phyloP scores from a whole-genome alignment of 78 protist genomes.

The Cyanophora paradoxa region DNA sequence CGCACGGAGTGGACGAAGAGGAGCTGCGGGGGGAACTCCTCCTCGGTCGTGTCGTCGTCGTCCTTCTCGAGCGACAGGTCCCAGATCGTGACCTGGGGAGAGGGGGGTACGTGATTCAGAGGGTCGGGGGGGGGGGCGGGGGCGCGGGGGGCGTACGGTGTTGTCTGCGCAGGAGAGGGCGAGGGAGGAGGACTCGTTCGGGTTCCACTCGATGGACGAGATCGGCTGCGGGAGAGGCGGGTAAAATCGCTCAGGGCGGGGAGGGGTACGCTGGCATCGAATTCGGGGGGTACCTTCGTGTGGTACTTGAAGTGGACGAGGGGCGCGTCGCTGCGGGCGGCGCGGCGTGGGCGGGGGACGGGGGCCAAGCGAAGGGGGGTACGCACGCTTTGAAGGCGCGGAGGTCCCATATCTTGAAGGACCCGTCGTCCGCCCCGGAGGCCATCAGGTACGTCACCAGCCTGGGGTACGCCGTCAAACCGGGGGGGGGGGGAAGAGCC shows the following conservation, averaged over 20 bases:
- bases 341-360: neutral
- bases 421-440: constrained; percentile 91
- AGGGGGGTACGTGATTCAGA: neutral
- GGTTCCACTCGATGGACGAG: constrained; percentile 84
- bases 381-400: constrained; percentile 42
- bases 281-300: too few relatives aligned
- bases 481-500: neutral
- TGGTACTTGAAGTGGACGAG: constrained; percentile 63
- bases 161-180: constrained; percentile 70
- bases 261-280: too few relatives aligned
- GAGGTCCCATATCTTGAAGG: constrained; percentile 81
- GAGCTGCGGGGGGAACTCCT: constrained; percentile 73
- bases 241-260: too few relatives aligned
- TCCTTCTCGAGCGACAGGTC: constrained; percentile 85
- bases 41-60: constrained; percentile 38
- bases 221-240: too few relatives aligned
- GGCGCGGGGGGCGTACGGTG: too few relatives aligned
- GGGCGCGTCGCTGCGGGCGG: neutral
- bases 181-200: constrained; percentile 73
- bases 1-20: constrained; percentile 69
- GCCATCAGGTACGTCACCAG: constrained; percentile 54
- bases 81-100: constrained; percentile 77
- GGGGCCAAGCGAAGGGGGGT: neutral
- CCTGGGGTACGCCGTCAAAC: neutral
- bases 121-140: too few relatives aligned